phyloP scores from a whole-genome alignment of 2,329 filamentous ascomycete species.

The Penicillium crustosum region DNA sequence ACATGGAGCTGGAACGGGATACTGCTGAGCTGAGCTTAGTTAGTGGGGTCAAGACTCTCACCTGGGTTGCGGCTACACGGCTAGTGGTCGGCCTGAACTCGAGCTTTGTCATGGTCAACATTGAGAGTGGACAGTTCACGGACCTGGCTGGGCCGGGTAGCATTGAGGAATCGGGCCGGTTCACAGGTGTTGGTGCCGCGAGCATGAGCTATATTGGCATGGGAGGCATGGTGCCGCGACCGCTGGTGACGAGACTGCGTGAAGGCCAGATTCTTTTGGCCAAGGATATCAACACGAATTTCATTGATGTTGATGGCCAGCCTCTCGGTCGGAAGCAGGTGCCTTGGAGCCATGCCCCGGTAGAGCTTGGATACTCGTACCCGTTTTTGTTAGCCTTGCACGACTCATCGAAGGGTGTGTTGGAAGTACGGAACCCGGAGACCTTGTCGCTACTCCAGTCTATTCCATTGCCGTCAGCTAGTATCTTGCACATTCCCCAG shows the following conservation, averaged over 20 bases:
- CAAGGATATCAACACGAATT: constrained; percentile 95
- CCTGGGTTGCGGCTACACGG: constrained; percentile 85
- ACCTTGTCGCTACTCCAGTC: constrained; percentile 88
- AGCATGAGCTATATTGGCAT: constrained; percentile 98
- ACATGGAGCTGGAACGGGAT: constrained; percentile 77
- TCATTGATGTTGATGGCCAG: constrained; percentile 81
- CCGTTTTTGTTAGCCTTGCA: constrained; percentile 90
- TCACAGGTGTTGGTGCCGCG: constrained; percentile 77
- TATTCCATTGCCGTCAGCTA: constrained; percentile 76
- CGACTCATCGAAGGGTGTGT: constrained; percentile 73
- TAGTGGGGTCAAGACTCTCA: constrained; percentile 82
- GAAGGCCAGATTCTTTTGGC: constrained; percentile 87
- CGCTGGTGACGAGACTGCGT: constrained; percentile 76
- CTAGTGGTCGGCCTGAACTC: constrained; percentile 88
- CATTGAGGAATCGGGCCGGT: constrained; percentile 69
- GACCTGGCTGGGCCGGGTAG: constrained; percentile 78
- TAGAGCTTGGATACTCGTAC: constrained; percentile 93
- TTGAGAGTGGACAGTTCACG: constrained; percentile 68
- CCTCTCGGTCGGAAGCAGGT: constrained; percentile 80
- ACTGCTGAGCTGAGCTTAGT: constrained; percentile 74
- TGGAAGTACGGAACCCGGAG: constrained; percentile 91
- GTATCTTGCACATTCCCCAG: constrained; percentile 84
- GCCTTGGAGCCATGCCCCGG: constrained; percentile 86
- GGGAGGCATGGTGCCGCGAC: constrained; percentile 86
- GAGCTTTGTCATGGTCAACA: constrained; percentile 86